Conservation (phyloP, 345 rosid species). For the Eucalyptus pumila region DNA sequence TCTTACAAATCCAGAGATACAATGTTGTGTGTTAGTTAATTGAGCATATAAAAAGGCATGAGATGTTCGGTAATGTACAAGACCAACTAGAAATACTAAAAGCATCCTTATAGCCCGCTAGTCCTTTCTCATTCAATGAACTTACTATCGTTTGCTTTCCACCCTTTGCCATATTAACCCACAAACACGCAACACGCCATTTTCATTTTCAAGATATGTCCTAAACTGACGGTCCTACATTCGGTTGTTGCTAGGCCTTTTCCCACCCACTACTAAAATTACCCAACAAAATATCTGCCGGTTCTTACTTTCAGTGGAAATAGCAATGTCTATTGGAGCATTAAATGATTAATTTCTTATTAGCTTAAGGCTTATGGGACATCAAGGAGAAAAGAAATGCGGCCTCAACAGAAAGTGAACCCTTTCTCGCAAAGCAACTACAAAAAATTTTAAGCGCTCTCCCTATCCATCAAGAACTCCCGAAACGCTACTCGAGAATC, state of each 20-base stretch:
- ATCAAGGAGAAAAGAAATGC: not conserved
- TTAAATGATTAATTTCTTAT: too few species aligned
- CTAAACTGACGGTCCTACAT: not conserved
- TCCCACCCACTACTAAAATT: not conserved
- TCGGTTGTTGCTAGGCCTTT: not conserved
- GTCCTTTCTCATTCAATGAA: not conserved
- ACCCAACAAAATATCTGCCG: not conserved
- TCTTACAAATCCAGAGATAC: not conserved
- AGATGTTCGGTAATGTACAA: not conserved
- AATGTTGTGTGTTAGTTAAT: not conserved
- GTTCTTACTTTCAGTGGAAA: too few species aligned
- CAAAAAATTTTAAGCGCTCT: not conserved
- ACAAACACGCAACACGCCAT: not conserved
- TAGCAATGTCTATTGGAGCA: not conserved
- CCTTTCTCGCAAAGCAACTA: not conserved
- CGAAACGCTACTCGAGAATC: not conserved
- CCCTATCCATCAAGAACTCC: not conserved
- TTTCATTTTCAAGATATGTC: not conserved
- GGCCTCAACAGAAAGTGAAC: too few species aligned
- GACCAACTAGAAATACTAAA: not conserved
- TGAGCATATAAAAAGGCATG: not conserved
- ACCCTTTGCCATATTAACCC: not conserved
- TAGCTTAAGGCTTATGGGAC: not conserved
- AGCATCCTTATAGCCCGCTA: not conserved
- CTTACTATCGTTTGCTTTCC: not conserved